A percentile compares a stretch with the other conserved stretches of the same genome.
Conservation (phyloP, 2,329 filamentous ascomycete genomes). For the Colletotrichum abscissum region DNA sequence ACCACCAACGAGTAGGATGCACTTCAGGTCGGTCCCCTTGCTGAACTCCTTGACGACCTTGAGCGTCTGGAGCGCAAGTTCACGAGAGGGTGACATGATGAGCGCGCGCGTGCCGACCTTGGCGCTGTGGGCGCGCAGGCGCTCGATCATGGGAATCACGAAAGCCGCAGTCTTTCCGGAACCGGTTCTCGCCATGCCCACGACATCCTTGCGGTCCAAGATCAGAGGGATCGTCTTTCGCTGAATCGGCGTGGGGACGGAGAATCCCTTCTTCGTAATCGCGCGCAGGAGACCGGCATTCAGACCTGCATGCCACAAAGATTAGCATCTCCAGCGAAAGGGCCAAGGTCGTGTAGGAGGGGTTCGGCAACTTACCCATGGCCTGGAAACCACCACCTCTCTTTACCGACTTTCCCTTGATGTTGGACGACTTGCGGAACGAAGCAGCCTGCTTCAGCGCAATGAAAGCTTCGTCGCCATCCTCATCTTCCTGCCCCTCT, state of each 20-base stretch:
- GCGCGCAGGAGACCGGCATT: conserved; percentile 88
- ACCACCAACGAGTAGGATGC: conserved; percentile 91
- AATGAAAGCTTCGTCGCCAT: conserved; percentile 90
- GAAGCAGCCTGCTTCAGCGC: conserved; percentile 86
- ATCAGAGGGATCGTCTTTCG: conserved; percentile 95
- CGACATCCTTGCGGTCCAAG: conserved; percentile 91
- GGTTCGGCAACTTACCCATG: conserved; percentile 71
- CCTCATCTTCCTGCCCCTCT: conserved; percentile 67
- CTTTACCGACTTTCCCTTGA: conserved; percentile 88
- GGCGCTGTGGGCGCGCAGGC: conserved; percentile 86
- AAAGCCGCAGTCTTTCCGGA: conserved; percentile 99
- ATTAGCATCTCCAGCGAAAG: neutral
- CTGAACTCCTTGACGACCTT: conserved; percentile 97
- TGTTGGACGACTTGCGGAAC: conserved; percentile 84
- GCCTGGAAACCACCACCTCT: conserved; percentile 97
- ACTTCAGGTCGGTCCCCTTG: conserved; percentile 89
- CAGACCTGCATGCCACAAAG: conserved; percentile 62
- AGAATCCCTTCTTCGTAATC: conserved; percentile 93
- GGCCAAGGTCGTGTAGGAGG: neutral
- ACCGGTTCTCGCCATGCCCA: conserved; percentile 98
- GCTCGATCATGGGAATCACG: conserved; percentile 98
- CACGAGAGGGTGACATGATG: conserved; percentile 91
- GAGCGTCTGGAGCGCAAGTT: conserved; percentile 92
- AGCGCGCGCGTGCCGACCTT: conserved; percentile 88
- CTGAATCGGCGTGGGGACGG: conserved; percentile 96